Conservation (phyloP, 1,139 yeast genomes). For the Kodamaea plutei region DNA sequence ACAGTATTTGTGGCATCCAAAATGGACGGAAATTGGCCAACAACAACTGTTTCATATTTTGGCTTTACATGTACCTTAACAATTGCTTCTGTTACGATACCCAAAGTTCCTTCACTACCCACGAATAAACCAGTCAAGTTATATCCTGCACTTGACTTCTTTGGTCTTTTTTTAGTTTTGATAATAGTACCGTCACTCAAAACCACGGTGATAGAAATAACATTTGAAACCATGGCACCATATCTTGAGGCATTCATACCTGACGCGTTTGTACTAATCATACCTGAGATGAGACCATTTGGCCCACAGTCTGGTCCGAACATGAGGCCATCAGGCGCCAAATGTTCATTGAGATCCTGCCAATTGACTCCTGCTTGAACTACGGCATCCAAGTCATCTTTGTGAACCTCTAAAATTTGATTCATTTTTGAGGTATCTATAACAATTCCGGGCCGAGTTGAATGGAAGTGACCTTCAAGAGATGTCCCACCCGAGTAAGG, state of each 20-base stretch:
- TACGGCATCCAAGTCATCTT: slow-evolving; percentile 41
- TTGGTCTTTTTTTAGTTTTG: slow-evolving; percentile 41
- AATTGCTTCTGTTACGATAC: slow-evolving; percentile 43
- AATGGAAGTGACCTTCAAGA: slow-evolving; percentile 43
- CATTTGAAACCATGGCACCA: slow-evolving; percentile 46
- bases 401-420: slow-evolving; percentile 28
- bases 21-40: slow-evolving; percentile 41
- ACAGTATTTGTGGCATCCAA: slow-evolving; percentile 39
- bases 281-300: slow-evolving; percentile 40
- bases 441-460: slow-evolving; percentile 36
- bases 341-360: slow-evolving; percentile 32
- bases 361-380: slow-evolving; percentile 46
- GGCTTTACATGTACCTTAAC: slow-evolving; percentile 41
- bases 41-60: slow-evolving; percentile 38
- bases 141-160: slow-evolving; percentile 44
- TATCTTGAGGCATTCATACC: slow-evolving; percentile 43
- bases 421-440: slow-evolving; percentile 42
- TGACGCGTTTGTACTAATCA: slow-evolving; percentile 44
- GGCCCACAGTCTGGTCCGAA: slow-evolving; percentile 47
- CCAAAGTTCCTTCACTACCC: slow-evolving; percentile 47
- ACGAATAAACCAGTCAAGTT: slow-evolving; percentile 40
- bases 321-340: slow-evolving; percentile 28
- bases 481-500: slow-evolving; percentile 62
- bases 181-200: slow-evolving; percentile 43
- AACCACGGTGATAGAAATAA: slow-evolving; percentile 40